A percentile compares a stretch with the other conserved stretches of the same genome.
Conservation (phyloP, 2,329 filamentous ascomycete species). For the Aureobasidium sp. region DNA sequence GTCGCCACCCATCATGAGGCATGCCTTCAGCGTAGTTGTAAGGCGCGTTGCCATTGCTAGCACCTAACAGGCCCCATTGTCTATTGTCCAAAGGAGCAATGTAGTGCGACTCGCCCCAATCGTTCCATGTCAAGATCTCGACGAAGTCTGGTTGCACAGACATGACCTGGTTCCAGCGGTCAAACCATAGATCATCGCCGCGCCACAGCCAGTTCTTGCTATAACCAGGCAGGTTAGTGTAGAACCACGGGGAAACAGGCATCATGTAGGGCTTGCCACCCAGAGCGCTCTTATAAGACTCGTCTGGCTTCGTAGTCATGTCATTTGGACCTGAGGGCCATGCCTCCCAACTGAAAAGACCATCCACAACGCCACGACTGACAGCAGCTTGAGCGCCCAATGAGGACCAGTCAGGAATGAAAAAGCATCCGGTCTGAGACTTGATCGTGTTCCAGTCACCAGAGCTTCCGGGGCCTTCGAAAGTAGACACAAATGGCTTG, state of each 20-base stretch:
- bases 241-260: constrained; percentile 45
- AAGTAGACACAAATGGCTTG: constrained; percentile 48
- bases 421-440: constrained; percentile 31
- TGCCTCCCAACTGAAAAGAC: constrained; percentile 42
- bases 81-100: constrained; percentile 28
- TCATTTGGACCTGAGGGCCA: constrained; percentile 45
- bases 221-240: constrained; percentile 48
- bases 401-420: constrained; percentile 42
- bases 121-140: constrained; percentile 52
- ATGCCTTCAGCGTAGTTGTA: constrained; percentile 41
- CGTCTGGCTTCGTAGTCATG: constrained; percentile 33
- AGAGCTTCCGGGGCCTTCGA: constrained; percentile 37
- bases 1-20: constrained; percentile 45
- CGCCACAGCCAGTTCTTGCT: constrained; percentile 56
- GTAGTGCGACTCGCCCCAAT: constrained; percentile 52
- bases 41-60: constrained; percentile 30
- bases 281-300: constrained; percentile 19
- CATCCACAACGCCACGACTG: constrained; percentile 31
- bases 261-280: constrained; percentile 42
- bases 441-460: constrained; percentile 41
- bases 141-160: constrained; percentile 44
- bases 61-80: not conserved
- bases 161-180: constrained; percentile 50
- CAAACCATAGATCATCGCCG: constrained; percentile 53
- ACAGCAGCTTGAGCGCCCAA: constrained; percentile 26